Evolutionary conservation across 1,284 basidiomycete genomes (phyloP).

Genomic region (Agaricales sp.): DNA sequence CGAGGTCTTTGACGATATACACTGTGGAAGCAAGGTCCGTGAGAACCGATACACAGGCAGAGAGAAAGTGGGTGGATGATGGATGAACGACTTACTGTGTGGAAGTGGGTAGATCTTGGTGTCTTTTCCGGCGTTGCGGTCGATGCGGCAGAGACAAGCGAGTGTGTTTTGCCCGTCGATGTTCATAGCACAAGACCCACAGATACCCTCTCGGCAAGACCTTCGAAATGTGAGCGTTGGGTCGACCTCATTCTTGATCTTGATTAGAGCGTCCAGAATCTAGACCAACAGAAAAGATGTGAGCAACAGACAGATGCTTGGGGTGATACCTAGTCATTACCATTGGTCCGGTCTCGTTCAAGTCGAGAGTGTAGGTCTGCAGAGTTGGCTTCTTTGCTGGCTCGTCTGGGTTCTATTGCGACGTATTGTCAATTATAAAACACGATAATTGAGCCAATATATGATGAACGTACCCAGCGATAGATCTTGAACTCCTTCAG

Average conservation of each 20-base stretch:
- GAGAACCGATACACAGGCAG: conserved; percentile 1
- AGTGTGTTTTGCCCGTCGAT: conserved; percentile 97
- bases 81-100: conserved; percentile 61
- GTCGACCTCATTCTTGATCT: conserved; percentile 98
- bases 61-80: too few relatives aligned
- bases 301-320: conserved; percentile 14
- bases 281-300: conserved; percentile 15
- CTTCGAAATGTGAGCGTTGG: conserved; percentile 94
- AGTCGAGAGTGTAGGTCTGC: conserved; percentile 88
- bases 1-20: conserved; percentile 99
- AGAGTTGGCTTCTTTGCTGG: conserved; percentile 88
- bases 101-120: conserved; percentile 97
- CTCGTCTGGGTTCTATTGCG: conserved; percentile 84
- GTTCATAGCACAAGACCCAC: conserved; percentile 99
- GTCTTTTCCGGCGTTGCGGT: conserved; percentile 63
- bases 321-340: conserved; percentile 31
- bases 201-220: conserved; percentile 97
- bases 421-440: background rate
- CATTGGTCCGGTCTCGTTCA: conserved; percentile 96
- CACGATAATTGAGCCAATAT: background rate
- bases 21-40: conserved; percentile 36
- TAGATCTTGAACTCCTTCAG: conserved; percentile 94
- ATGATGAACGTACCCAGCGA: conserved; percentile 65
- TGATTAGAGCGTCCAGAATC: conserved; percentile 91
- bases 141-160: conserved; percentile 94